A percentile compares a stretch with the other conserved stretches of the same genome.
Evolutionary conservation across 345 rosid species (phyloP).

Genomic region (Heritiera littoralis): DNA sequence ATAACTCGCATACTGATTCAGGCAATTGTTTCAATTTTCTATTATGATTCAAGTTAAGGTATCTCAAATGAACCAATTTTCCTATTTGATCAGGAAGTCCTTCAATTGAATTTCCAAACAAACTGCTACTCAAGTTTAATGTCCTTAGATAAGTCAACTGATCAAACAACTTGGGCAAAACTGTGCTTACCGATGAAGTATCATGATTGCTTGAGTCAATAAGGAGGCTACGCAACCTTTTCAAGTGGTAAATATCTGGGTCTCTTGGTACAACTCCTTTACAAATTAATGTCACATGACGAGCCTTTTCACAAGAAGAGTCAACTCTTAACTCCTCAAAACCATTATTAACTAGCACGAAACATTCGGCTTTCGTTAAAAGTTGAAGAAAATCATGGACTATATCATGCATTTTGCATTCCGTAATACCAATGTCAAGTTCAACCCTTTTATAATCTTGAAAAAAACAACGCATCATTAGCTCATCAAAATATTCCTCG

Average conservation of each 20-base stretch:
- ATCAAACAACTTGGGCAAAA: neutral
- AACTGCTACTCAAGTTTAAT: conserved; percentile 7
- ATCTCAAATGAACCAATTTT: conserved; percentile 14
- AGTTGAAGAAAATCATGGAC: conserved; percentile 14
- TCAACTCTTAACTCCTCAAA: neutral
- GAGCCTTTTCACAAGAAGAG: neutral
- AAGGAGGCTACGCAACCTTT: conserved; percentile 15
- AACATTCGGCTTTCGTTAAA: neutral
- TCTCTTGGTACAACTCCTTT: neutral
- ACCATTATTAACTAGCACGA: neutral
- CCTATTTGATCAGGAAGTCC: conserved; percentile 14
- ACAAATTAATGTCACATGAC: neutral
- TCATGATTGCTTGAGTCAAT: neutral
- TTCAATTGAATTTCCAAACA: conserved; percentile 6
- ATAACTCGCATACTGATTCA: conserved; percentile 1
- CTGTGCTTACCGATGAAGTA: neutral
- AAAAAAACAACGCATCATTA: too few species aligned
- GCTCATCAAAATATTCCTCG: too few species aligned
- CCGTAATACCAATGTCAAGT: neutral
- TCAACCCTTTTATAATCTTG: neutral
- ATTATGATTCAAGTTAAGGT: conserved; percentile 12
- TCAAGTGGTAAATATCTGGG: neutral
- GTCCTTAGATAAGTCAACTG: conserved; percentile 6
- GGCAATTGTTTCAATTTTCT: conserved; percentile 8
- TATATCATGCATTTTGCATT: conserved; percentile 16